Conservation (phyloP, 495 filamentous ascomycete genomes). For the Neurospora terricola region DNA sequence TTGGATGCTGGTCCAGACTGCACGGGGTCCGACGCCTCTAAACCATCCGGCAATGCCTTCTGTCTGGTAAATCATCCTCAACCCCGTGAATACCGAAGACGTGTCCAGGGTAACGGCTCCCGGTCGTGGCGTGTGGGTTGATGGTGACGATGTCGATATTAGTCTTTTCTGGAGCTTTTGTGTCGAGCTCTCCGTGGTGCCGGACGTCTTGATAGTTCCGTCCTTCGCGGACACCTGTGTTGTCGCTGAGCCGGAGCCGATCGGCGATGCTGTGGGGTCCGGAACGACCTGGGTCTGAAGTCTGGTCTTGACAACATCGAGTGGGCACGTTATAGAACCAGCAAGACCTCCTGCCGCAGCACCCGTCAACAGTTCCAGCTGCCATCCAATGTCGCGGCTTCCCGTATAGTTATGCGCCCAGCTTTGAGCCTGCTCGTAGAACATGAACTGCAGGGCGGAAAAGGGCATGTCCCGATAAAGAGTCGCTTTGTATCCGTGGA, state of each 20-base stretch:
- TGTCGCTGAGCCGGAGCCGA: neutral
- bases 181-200: conserved; percentile 9
- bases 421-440: conserved; percentile 87
- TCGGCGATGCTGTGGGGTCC: conserved; percentile 4
- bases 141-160: conserved; percentile 80
- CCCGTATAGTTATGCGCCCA: conserved; percentile 63
- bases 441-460: conserved; percentile 91
- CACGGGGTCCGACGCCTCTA: conserved; percentile 82
- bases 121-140: conserved; percentile 63
- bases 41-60: conserved; percentile 90
- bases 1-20: conserved; percentile 97
- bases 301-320: conserved; percentile 95
- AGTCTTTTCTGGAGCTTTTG: conserved; percentile 44
- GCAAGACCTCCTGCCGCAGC: conserved; percentile 90
- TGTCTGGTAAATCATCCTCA: conserved; percentile 76
- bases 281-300: conserved; percentile 88
- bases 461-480: conserved; percentile 92
- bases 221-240: conserved; percentile 5
- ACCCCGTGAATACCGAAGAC: conserved; percentile 73
- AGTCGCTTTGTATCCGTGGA: conserved; percentile 90
- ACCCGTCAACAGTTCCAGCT: conserved; percentile 79
- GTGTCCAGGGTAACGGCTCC: conserved; percentile 73
- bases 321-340: conserved; percentile 85
- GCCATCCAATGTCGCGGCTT: conserved; percentile 69
- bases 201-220: conserved; percentile 7